Conservation (phyloP, 164 flowering plant genomes). For the Aristolochia contorta region DNA sequence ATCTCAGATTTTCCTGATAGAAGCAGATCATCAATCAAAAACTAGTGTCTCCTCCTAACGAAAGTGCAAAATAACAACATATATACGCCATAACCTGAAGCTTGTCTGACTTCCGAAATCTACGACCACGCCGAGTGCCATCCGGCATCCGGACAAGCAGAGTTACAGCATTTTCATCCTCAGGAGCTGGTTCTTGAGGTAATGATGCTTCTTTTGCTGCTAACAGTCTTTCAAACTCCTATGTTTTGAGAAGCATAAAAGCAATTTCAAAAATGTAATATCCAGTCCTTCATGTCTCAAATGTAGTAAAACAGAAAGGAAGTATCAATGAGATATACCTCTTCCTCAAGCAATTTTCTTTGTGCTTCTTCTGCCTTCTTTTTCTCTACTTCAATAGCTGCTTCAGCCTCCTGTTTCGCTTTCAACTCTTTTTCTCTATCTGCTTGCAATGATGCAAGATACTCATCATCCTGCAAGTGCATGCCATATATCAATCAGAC, state of each 20-base stretch:
- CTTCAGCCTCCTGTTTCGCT: slow-evolving; percentile 66
- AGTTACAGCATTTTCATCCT: slow-evolving; percentile 73
- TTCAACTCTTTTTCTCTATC: slow-evolving; percentile 83
- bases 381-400: slow-evolving; percentile 62
- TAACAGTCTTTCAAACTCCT: slow-evolving; percentile 76
- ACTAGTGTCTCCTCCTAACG: not conserved
- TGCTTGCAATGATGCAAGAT: slow-evolving; percentile 85
- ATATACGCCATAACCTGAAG: slow-evolving; percentile 45
- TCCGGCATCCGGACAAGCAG: slow-evolving; percentile 91
- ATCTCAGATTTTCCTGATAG: too few relatives aligned
- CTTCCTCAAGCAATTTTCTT: slow-evolving; percentile 62
- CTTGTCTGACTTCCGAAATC: slow-evolving; percentile 70
- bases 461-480: slow-evolving; percentile 78
- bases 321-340: slow-evolving; percentile 29
- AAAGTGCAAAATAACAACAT: not conserved
- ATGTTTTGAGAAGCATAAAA: slow-evolving; percentile 3
- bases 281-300: not conserved
- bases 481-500: not conserved
- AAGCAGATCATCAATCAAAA: not conserved
- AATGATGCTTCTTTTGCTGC: slow-evolving; percentile 83
- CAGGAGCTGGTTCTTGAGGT: slow-evolving; percentile 66
- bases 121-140: slow-evolving; percentile 85
- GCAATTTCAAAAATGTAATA: too few relatives aligned
- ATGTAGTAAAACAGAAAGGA: not conserved
- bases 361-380: slow-evolving; percentile 52